These are phyloP conservation scores for Monilinia aucupariae DNA, from an alignment of 2,329 filamentous ascomycete genomes.

Conservation along the genomic window DNA sequence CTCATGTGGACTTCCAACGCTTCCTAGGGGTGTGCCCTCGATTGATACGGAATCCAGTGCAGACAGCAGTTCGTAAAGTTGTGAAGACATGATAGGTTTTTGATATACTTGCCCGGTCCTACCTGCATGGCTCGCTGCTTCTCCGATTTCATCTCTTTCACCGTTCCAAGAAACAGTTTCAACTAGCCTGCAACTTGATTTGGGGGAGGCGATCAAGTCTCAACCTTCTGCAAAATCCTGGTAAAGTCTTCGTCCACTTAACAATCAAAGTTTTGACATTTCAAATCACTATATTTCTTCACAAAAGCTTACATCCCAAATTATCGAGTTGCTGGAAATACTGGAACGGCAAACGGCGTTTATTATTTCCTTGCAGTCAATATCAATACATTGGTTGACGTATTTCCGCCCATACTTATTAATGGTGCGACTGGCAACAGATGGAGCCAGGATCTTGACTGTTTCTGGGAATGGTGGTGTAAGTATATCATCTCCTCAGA, in stretches of 20 bases:
- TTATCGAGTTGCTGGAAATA: constrained; percentile 9
- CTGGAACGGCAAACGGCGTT: constrained; percentile 17
- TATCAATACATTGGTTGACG: constrained; percentile 18
- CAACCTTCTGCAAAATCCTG: neutral
- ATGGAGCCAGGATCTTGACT: constrained; percentile 32
- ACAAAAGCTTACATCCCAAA: constrained; percentile 24
- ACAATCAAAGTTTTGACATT: neutral
- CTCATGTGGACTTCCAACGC: neutral
- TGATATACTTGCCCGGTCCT: neutral
- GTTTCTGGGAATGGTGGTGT: constrained; percentile 34
- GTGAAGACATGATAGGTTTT: neutral
- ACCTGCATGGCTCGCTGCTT: neutral
- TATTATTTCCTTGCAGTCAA: constrained; percentile 25
- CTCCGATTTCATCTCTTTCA: no score
- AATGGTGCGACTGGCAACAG: constrained; percentile 29
- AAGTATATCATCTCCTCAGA: neutral
- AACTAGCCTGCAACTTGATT: no score
- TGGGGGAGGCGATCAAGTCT: neutral
- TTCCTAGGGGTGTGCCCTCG: neutral
- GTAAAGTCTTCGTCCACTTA: neutral
- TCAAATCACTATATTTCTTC: constrained; percentile 19
- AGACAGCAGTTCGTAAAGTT: neutral
- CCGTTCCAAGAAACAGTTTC: no score
- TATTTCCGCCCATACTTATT: constrained; percentile 20
- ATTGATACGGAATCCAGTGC: neutral